Base-by-base conservation (phyloP, 2,329 filamentous ascomycete genomes). In the Chaetomium sp. region DNA sequence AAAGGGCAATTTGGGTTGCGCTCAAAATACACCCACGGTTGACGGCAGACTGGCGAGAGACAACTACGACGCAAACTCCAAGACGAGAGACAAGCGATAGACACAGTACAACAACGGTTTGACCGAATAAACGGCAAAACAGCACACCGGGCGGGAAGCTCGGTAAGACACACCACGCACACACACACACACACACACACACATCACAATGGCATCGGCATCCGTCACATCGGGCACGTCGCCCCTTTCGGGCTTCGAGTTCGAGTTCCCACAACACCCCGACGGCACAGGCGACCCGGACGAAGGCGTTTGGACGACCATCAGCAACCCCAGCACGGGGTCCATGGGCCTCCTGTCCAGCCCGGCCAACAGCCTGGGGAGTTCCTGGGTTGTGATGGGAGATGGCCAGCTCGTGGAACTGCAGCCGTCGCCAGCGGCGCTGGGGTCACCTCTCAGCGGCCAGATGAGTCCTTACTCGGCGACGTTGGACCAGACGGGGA, bases 331-430 rank as follows among this genome's bases (percentile, higher is more conserved):
- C 54, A 67, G 64, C 34, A 62, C 72, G 0, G 71, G 68, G 0
- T 75, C 74, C 0, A 68, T 74, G 8, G 74, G 71, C 14, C 76
- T 79, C 57, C 67, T 77, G 14, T 72, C 75, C 33, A 80, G 79
- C 59, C 79, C 79, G 5, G 74, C 73, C 9, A 72, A 74, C 11
- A 81, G 79, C 57, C 66, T 81, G 61, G 60, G 60, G 4, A 74
- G 72, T 40, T 78, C 79, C 27, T 82, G 75, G 67, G 72, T 71
- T 10, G 67, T 81, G 44, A 66, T 81, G 47, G 71, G 73, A 35
- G 40, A 54, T 38, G 48, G 54, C 5, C 72, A 73, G 59, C 62
- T 66, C 12, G 66, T 65, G 61, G 65, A 69, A 40, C 55, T 69
- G 10, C 65, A 68, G 54, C 59, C 62, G 27, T 70, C 70, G 27